Percentiles rank a stretch among this genome's conserved stretches.
These are phyloP conservation scores for Chenopodium quinoa DNA, from an alignment of 148 eudicot genomes.

Conservation along the genomic window DNA sequence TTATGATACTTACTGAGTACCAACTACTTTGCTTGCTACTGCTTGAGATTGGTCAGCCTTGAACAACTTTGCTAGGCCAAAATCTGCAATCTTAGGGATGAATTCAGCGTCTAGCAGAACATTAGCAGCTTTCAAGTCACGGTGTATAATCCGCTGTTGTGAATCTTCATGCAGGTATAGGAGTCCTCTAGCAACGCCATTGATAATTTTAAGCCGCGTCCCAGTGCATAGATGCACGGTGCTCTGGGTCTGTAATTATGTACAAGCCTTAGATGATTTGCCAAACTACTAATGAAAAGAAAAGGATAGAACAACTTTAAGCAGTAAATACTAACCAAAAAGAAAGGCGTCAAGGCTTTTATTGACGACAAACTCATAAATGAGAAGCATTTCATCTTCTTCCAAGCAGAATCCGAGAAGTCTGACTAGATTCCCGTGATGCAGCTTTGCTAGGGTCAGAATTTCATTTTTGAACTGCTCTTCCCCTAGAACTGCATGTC, in stretches of 20 bases:
- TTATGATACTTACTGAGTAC: conserved; percentile 28
- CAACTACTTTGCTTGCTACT: conserved; percentile 29
- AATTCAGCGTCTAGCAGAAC: conserved; percentile 34
- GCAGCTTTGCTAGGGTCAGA: conserved; percentile 29
- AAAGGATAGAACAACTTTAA: too few relatives aligned
- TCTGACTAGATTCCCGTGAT: conserved; percentile 30
- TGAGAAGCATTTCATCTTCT: conserved; percentile 33
- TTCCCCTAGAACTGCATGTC: conserved; percentile 22
- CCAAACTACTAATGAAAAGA: too few relatives aligned
- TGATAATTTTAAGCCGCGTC: conserved; percentile 31
- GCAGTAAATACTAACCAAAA: conserved; percentile 19
- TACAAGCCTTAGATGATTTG: too few relatives aligned
- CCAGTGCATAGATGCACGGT: conserved; percentile 24
- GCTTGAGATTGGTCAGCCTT: conserved; percentile 27
- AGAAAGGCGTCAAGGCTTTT: conserved; percentile 30
- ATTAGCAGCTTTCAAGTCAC: conserved; percentile 43
- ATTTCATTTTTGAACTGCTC: conserved; percentile 32
- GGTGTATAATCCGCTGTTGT: conserved; percentile 33
- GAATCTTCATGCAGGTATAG: conserved; percentile 9
- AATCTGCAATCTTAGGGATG: conserved; percentile 51
- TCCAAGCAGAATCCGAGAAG: conserved; percentile 34
- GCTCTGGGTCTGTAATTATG: conserved; percentile 16
- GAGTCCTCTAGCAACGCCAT: conserved; percentile 39
- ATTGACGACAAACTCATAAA: conserved; percentile 26
- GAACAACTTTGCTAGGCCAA: conserved; percentile 45